Conservation (phyloP, 23 red algal species). For the Cyanidiococcus yangmingshanensis region DNA sequence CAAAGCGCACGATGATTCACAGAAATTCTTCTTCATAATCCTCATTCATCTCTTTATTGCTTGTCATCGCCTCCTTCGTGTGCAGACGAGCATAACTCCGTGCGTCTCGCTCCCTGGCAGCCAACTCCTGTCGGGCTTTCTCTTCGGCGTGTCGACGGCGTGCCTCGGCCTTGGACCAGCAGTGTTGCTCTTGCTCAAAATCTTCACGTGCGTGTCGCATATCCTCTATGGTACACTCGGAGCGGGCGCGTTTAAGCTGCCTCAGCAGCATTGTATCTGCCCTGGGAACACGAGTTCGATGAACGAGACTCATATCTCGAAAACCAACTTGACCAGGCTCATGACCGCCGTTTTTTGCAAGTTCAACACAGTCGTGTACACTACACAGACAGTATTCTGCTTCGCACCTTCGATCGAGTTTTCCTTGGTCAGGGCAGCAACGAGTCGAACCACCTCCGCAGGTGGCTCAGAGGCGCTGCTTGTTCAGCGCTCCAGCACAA, state of each 20-base stretch:
- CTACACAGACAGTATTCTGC: neutral
- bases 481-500: no score
- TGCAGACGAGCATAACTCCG: neutral
- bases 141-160: constrained; percentile 1
- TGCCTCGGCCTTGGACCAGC: neutral
- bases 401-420: constrained; percentile 17
- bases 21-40: constrained; percentile 14
- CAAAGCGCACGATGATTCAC: neutral
- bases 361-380: constrained; percentile 16
- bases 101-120: neutral
- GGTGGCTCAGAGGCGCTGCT: neutral
- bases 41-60: neutral
- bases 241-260: neutral
- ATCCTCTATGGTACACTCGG: neutral
- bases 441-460: neutral
- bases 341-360: neutral
- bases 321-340: constrained; percentile 1
- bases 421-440: neutral
- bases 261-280: neutral
- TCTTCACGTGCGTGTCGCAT: neutral
- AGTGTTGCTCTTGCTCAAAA: neutral
- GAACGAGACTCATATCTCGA: neutral
- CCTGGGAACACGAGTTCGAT: neutral
- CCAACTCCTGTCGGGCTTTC: neutral
- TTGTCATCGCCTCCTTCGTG: constrained; percentile 1